These are phyloP conservation scores for Colletotrichum sp. DNA, from an alignment of 2,329 filamentous ascomycete species.

Conservation along the genomic window DNA sequence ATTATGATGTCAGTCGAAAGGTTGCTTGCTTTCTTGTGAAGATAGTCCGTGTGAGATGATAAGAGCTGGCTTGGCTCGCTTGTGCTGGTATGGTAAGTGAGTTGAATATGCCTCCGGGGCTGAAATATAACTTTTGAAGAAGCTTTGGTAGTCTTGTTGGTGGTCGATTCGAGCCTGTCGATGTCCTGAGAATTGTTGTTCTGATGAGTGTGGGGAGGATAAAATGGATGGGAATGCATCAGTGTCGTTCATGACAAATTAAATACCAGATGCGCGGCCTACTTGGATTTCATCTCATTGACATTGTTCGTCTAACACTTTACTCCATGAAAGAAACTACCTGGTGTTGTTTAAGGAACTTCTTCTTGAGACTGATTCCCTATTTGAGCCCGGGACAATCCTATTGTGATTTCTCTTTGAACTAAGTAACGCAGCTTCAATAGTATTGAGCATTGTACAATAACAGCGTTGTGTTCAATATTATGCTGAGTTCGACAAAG, in stretches of 20 bases:
- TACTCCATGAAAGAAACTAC: not conserved
- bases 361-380: not conserved
- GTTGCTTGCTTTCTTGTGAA: not conserved
- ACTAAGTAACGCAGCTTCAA: not conserved
- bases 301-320: not conserved
- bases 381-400: not conserved
- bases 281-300: not conserved
- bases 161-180: not conserved
- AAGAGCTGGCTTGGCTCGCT: not conserved
- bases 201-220: not conserved
- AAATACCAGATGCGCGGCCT: fast-evolving
- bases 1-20: not conserved
- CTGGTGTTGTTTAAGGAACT: not conserved
- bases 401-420: not conserved
- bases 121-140: not conserved
- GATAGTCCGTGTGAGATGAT: fast-evolving
- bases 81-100: not conserved
- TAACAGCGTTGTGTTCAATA: not conserved
- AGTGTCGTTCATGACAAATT: not conserved
- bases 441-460: not conserved
- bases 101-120: not conserved
- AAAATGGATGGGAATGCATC: fast-evolving
- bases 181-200: fast-evolving
- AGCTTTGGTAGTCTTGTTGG: not conserved
- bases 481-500: not conserved